Conservation (phyloP, 768 basidiomycete genomes). For the Sistotremastrum suecicum region DNA sequence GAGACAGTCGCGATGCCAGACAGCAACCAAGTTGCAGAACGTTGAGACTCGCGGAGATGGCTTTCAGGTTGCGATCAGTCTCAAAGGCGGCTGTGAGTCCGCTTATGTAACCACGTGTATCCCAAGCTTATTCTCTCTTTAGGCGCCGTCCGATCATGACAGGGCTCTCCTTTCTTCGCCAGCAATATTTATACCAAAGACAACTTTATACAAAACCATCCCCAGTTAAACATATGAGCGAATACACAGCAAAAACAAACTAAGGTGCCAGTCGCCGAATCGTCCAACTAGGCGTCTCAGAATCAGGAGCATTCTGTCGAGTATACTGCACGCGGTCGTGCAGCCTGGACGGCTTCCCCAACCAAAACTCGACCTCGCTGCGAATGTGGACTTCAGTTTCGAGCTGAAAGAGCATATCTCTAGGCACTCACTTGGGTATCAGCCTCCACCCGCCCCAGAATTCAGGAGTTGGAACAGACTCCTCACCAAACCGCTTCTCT, state of each 20-base stretch:
- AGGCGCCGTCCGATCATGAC: too few relatives aligned
- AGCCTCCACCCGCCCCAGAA: conserved; percentile 98
- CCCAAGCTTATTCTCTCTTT: too few relatives aligned
- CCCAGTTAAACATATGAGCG: too few relatives aligned
- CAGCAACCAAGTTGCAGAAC: too few relatives aligned
- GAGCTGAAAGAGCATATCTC: background rate
- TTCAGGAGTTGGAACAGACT: conserved; percentile 61
- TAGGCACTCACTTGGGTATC: conserved; percentile 59
- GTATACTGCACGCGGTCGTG: conserved; percentile 82
- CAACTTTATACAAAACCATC: too few relatives aligned
- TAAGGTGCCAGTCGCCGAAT: conserved; percentile 71
- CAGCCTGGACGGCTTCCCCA: conserved; percentile 86
- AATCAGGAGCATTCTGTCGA: conserved; percentile 32
- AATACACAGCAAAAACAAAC: conserved; percentile 3
- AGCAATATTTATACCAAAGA: too few relatives aligned
- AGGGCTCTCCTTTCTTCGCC: too few relatives aligned
- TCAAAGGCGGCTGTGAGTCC: background rate
- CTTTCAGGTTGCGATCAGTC: background rate
- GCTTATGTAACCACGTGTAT: too few relatives aligned
- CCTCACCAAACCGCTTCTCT: conserved; percentile 41
- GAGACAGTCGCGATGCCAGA: too few relatives aligned
- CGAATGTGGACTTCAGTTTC: background rate
- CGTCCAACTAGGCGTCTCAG: conserved; percentile 50
- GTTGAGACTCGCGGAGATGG: background rate
- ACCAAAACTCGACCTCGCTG: conserved; percentile 96